A percentile compares a stretch with the other conserved stretches of the same genome.
Evolutionary conservation across 2,329 filamentous ascomycete species (phyloP).

Genomic region (Scopulariopsis brevicaulis): DNA sequence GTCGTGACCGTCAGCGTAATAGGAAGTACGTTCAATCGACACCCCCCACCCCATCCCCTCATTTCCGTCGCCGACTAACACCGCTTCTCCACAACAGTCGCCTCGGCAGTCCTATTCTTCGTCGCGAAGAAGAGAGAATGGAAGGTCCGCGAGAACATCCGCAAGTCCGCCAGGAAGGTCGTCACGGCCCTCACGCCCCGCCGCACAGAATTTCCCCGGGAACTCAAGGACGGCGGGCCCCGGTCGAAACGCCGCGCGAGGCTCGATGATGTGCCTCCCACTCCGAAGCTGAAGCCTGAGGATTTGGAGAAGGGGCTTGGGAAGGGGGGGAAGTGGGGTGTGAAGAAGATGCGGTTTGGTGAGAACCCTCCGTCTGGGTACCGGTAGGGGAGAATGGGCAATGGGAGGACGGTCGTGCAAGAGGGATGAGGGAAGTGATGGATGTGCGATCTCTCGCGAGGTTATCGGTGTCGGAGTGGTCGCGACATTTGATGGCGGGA

Average conservation of each 20-base stretch:
- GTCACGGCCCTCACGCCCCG: slow-evolving; percentile 51
- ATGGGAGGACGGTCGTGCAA: not conserved
- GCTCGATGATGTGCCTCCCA: slow-evolving; percentile 48
- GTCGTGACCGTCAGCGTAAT: slow-evolving; percentile 56
- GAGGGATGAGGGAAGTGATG: not conserved
- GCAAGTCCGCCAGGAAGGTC: slow-evolving; percentile 54
- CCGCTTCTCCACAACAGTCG: slow-evolving; percentile 7
- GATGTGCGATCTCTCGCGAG: too few relatives aligned
- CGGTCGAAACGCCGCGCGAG: slow-evolving; percentile 23
- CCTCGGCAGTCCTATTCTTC: slow-evolving; percentile 55
- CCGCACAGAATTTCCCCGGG: slow-evolving; percentile 47
- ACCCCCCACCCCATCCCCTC: not conserved
- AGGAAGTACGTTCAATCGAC: slow-evolving; percentile 44
- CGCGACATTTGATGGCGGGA: too few relatives aligned
- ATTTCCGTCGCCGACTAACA: not conserved
- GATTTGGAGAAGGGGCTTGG: slow-evolving; percentile 48
- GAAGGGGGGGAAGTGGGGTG: not conserved
- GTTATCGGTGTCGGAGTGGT: too few relatives aligned
- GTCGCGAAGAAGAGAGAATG: slow-evolving; percentile 78
- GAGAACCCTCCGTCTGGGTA: slow-evolving; percentile 7
- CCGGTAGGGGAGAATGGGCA: not conserved
- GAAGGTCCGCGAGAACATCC: slow-evolving; percentile 62
- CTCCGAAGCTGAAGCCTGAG: slow-evolving; percentile 37
- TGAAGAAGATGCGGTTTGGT: slow-evolving; percentile 15
- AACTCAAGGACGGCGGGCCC: slow-evolving; percentile 31